These are phyloP conservation scores for Xylaria hypoxylon DNA, from an alignment of 2,329 filamentous ascomycete species.

Conservation along the genomic window DNA sequence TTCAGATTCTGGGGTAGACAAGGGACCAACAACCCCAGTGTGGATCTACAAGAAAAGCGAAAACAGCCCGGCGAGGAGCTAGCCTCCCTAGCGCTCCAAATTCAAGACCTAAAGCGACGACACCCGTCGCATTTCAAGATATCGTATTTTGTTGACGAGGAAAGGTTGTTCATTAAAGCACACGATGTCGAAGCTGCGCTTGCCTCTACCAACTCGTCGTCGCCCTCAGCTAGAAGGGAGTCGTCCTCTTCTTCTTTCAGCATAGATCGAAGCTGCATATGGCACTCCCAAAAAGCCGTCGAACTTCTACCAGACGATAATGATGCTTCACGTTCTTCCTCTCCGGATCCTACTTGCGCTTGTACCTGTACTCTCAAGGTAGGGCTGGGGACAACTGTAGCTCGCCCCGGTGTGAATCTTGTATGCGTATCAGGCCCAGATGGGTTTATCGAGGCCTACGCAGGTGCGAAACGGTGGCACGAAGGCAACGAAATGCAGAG, in stretches of 20 bases:
- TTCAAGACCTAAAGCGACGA: conserved; percentile 70
- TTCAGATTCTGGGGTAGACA: conserved; percentile 38
- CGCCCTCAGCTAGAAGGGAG: conserved; percentile 37
- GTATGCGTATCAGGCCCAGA: conserved; percentile 92
- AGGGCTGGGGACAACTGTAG: conserved; percentile 16
- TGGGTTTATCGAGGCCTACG: conserved; percentile 85
- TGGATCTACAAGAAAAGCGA: conserved; percentile 2
- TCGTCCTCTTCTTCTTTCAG: not conserved
- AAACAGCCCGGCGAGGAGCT: not conserved
- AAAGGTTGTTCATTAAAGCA: conserved; percentile 73
- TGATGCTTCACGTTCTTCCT: conserved; percentile 41
- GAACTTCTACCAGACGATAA: conserved; percentile 45
- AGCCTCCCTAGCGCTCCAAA: conserved; percentile 56
- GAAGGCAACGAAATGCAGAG: conserved; percentile 81
- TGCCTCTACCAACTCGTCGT: conserved; percentile 39
- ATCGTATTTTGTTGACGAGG: conserved; percentile 85
- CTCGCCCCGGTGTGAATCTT: conserved; percentile 66
- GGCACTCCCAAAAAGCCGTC: conserved; percentile 46
- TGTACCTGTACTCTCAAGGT: conserved; percentile 44
- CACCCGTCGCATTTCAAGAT: conserved; percentile 71
- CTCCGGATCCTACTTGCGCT: conserved; percentile 36
- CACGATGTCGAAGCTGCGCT: conserved; percentile 58
- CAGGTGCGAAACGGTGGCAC: conserved; percentile 82
- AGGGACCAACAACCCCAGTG: conserved; percentile 42
- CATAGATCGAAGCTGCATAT: conserved; percentile 40